Evolutionary conservation across 768 basidiomycete genomes (phyloP), one percentile per base, ranked within the genome.

Genomic region (Termitomyces sp.): DNA sequence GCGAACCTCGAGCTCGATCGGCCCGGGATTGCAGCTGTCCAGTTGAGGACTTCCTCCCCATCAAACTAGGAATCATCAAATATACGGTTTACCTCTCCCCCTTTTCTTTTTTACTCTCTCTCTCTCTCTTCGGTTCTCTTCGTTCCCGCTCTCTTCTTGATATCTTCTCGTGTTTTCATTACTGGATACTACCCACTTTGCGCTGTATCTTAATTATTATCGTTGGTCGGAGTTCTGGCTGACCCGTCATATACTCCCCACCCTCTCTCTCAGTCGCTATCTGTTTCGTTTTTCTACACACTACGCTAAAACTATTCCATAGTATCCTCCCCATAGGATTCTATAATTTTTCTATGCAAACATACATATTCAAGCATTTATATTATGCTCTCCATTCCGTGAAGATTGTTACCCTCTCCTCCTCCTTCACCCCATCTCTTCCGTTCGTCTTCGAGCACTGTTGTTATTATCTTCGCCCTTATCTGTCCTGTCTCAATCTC

Each of bases 1-100:
- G 87, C 89, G 35, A 89, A 84, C 67, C 79, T 91, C 15, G 79
- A 89, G 60, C 71, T 91, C 55, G 86, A 85, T 63, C 68, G 70
- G 28, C 64, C 69, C 12, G 62, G 58, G 42, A 17, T 55, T 38
- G 60, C 63, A 31, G 30, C 55, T 30, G 52, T 56, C 21, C 63
- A 65, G 15, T 58, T 62, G 62, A 66, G 62, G 44, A 58, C 55
- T 10, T 62, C 62, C 14, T 65, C 64, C 19, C 64, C 60, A 37
- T 57, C 60, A 42, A 60, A 49, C 42, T 51, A 58, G 48, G 46
- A 45, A 14, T 53, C 5, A 26, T 46, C 30, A 26, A 58, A 58
- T 44, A n/a, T 51, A 23, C 50, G 38, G 48, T 30, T 30, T 51
- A 12, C 31, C 47, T 43, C 45, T 43, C 56, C 37, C 58, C 53